phyloP scores from a whole-genome alignment of 768 basidiomycete species.

The Arthromyces matolae region DNA sequence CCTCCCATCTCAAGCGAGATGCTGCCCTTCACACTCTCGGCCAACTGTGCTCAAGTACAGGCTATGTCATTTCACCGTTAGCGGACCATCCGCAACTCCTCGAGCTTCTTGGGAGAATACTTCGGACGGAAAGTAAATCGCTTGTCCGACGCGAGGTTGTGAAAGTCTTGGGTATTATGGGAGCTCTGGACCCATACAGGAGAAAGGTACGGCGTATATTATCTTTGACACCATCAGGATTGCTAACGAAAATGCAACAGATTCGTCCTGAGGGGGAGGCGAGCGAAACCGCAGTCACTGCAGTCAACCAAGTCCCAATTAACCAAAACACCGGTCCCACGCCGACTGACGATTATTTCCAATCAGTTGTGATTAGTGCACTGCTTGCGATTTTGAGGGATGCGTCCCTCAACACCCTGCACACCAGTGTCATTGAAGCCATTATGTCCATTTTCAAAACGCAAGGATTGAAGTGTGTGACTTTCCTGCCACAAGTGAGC shows the following conservation, averaged over 20 bases:
- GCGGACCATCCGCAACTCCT: constrained; percentile 89
- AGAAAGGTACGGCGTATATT: constrained; percentile 67
- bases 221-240: neutral
- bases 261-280: constrained; percentile 58
- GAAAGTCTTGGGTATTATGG: constrained; percentile 92
- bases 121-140: constrained; percentile 74
- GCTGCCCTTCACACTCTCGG: constrained; percentile 93
- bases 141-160: constrained; percentile 83
- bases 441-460: constrained; percentile 99
- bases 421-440: constrained; percentile 93
- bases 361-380: constrained; percentile 89
- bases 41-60: constrained; percentile 93
- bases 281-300: constrained; percentile 54
- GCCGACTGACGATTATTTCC: constrained; percentile 92
- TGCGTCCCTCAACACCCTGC: constrained; percentile 78
- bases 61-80: constrained; percentile 88
- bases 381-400: constrained; percentile 87
- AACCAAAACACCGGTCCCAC: constrained; percentile 57
- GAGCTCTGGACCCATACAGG: constrained; percentile 93
- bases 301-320: constrained; percentile 66
- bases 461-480: constrained; percentile 92
- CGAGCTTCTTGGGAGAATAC: constrained; percentile 77
- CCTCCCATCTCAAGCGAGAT: constrained; percentile 84
- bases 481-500: constrained; percentile 86
- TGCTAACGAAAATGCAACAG: constrained; percentile 39